A percentile compares a stretch with the other conserved stretches of the same genome.
Conservation (phyloP, 2,329 filamentous ascomycete genomes). For the Penicillium hesseltinei region DNA sequence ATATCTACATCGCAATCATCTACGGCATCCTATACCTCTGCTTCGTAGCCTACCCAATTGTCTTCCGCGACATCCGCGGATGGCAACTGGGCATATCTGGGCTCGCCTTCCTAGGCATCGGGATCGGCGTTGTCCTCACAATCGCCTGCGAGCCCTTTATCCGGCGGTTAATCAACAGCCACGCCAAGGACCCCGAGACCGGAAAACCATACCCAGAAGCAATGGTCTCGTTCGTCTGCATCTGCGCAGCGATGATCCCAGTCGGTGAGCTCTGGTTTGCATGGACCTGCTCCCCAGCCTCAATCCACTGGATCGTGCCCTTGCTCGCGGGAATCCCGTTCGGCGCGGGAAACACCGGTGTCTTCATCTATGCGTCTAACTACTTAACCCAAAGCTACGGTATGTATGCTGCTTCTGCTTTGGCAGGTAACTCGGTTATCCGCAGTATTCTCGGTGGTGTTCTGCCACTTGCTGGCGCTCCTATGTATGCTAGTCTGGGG, state of each 20-base stretch:
- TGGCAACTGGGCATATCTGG: constrained; percentile 74
- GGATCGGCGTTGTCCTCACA: constrained; percentile 54
- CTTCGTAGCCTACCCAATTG: constrained; percentile 85
- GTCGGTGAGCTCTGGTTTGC: constrained; percentile 81
- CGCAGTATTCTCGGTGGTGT: constrained; percentile 73
- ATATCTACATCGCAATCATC: constrained; percentile 69
- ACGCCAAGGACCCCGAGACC: constrained; percentile 71
- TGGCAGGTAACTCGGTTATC: constrained; percentile 76
- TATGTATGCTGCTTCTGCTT: constrained; percentile 76
- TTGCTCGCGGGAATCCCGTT: constrained; percentile 78
- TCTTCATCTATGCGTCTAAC: constrained; percentile 80
- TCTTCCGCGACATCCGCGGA: constrained; percentile 71
- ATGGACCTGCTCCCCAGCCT: constrained; percentile 76
- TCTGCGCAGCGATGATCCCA: constrained; percentile 71
- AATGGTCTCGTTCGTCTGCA: constrained; percentile 74
- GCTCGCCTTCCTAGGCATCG: constrained; percentile 73
- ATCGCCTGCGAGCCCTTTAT: constrained; percentile 64
- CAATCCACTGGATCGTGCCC: constrained; percentile 78
- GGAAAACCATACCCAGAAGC: constrained; percentile 74
- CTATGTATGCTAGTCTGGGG: constrained; percentile 67
- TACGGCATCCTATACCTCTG: constrained; percentile 87
- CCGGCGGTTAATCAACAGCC: constrained; percentile 72
- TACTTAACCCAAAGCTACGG: constrained; percentile 78
- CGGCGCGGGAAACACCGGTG: constrained; percentile 70
- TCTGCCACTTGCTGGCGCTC: constrained; percentile 70